phyloP scores from a whole-genome alignment of 805 yeast species.

The Yamadazyma nakazawae region DNA sequence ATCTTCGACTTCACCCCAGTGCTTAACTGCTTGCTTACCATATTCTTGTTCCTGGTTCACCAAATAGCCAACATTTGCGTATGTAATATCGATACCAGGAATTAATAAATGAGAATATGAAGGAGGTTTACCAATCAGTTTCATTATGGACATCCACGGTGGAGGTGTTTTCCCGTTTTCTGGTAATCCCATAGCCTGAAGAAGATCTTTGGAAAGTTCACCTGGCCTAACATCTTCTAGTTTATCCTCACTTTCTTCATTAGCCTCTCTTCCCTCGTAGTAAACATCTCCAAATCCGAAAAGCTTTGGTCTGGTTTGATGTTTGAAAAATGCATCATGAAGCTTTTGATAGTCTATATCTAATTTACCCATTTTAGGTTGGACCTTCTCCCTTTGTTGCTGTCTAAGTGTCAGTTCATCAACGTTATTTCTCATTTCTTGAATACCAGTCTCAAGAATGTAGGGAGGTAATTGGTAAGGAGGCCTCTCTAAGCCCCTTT shows the following conservation, averaged over 20 bases:
- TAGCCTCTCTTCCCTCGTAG: conserved; percentile 68
- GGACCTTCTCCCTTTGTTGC: conserved; percentile 76
- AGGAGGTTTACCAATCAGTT: conserved; percentile 76
- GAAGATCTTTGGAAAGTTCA: conserved; percentile 53
- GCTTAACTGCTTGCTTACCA: conserved; percentile 11
- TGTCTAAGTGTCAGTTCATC: conserved; percentile 64
- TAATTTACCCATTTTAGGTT: conserved; percentile 80
- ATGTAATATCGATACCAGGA: conserved; percentile 43
- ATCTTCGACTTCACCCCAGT: conserved; percentile 37
- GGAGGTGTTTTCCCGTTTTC: conserved; percentile 48
- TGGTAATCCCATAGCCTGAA: conserved; percentile 66
- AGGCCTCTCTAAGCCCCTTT: conserved; percentile 61
- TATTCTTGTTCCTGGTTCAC: conserved; percentile 12
- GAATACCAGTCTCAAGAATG: conserved; percentile 79
- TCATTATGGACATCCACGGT: conserved; percentile 79
- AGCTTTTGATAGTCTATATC: conserved; percentile 83
- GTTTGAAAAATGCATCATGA: conserved; percentile 82
- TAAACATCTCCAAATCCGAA: conserved; percentile 72
- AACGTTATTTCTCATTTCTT: conserved; percentile 72
- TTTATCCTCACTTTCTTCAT: conserved; percentile 36
- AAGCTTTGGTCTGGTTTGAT: conserved; percentile 71
- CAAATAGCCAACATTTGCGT: conserved; percentile 34
- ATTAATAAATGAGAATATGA: conserved; percentile 64
- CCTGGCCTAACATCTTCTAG: conserved; percentile 61
- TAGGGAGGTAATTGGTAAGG: conserved; percentile 78